These are phyloP conservation scores for Pestalotiopsis sp. DNA, from an alignment of 2,329 filamentous ascomycete genomes.

Conservation along the genomic window DNA sequence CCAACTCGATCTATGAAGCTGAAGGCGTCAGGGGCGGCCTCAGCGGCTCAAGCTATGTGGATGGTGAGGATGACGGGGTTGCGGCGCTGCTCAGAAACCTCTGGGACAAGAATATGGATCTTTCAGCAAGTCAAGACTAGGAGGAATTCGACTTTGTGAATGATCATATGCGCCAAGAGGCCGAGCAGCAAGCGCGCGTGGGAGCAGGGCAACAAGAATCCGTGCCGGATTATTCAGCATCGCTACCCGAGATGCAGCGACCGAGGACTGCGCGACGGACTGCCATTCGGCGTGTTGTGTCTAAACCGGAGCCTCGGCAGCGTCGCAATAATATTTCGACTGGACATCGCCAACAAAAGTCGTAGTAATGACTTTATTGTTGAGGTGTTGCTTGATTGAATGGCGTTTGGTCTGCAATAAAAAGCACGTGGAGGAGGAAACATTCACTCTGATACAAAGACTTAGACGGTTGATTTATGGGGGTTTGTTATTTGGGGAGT, in stretches of 20 bases:
- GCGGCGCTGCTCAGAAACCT: slow-evolving; percentile 56
- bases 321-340: not conserved
- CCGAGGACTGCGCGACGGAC: not conserved
- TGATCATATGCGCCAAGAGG: not conserved
- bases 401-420: not conserved
- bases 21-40: slow-evolving; percentile 47
- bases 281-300: not conserved
- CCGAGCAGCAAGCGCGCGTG: not conserved
- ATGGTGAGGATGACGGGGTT: slow-evolving; percentile 53
- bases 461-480: not conserved
- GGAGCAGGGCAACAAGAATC: not conserved
- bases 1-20: slow-evolving; percentile 47
- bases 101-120: slow-evolving; percentile 64
- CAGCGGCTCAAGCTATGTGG: slow-evolving; percentile 53
- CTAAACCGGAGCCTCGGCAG: not conserved
- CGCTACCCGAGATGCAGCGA: not conserved
- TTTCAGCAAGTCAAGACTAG: slow-evolving; percentile 58
- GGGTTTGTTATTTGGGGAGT: not conserved
- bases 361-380: not conserved
- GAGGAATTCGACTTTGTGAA: slow-evolving; percentile 15
- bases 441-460: not conserved
- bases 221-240: too few species aligned
- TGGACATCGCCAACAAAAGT: not conserved
- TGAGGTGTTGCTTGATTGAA: not conserved
- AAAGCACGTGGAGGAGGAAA: not conserved